Base-by-base conservation (phyloP, 2,329 filamentous ascomycete genomes). In the Triangularia setosa region DNA sequence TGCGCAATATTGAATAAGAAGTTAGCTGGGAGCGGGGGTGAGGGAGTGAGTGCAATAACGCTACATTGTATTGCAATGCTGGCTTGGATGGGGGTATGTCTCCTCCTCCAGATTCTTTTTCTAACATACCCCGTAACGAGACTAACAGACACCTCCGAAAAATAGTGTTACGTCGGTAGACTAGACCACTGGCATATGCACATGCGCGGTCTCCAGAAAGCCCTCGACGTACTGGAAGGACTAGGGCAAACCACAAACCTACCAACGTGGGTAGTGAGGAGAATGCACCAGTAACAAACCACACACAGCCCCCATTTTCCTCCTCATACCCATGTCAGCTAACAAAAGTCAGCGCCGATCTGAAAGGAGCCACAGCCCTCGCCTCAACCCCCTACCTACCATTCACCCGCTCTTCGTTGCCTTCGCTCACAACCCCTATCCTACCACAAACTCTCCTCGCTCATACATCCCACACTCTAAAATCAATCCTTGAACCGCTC, bases 131-230 rank as follows among this genome's bases (percentile, higher is more conserved):
- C 14, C 2, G 28, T 23, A 4, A 35, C 27, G 23, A 28, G 28
- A 53, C 16, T 33, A 61, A 25, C 23, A 18, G n/a, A 28, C n/a
- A n/a, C n/a, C n/a, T 11, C 44, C 52, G 1, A 53, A 61, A 27
- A 18, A 40, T 23, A 75, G 73, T 70, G 71, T n/a, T 75, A 75
- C 21, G 71, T 74, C 7, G 75, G 75, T 16, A 72, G 75, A 18
- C 71, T 76, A 56, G 75, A 78, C 57, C 75, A 78, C 64, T 78
- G 76, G 76, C 69, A 75, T 58, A 65, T 77, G 14, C 76, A 78
- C 35, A 78, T 78, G 75, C 69, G 70, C 30, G 76, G 75, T 0
- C 69, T 78, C 0, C 64, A 69, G 40, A 71, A 73, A 27, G 70
- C 77, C 21, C 69, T 77, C 23, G 73, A 75, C 23, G 61, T 76